phyloP scores from a whole-genome alignment of 2,329 filamentous ascomycete species.

The Ilyonectria sp. region DNA sequence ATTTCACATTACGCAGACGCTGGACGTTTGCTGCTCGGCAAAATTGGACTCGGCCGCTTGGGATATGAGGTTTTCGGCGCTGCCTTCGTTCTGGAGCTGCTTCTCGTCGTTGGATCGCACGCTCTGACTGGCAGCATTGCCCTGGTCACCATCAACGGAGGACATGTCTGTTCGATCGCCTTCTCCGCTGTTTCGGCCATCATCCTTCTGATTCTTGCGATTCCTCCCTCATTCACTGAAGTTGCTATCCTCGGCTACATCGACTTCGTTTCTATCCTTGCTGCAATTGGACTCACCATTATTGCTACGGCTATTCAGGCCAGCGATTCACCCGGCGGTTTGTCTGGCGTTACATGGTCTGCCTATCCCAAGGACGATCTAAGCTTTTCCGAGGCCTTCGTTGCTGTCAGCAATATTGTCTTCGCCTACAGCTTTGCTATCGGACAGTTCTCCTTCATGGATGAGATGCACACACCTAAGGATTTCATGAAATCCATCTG shows the following conservation, averaged over 20 bases:
- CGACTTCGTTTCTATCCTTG: constrained; percentile 32
- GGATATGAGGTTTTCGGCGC: constrained; percentile 17
- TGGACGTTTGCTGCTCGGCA: constrained; percentile 26
- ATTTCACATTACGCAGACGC: constrained; percentile 30
- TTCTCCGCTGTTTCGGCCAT: constrained; percentile 31
- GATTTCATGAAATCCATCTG: constrained; percentile 35
- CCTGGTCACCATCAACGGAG: constrained; percentile 31
- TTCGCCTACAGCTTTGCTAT: constrained; percentile 34
- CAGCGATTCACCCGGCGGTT: constrained; percentile 5
- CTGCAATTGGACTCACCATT: constrained; percentile 29
- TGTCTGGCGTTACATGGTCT: constrained; percentile 29
- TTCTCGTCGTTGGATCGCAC: constrained; percentile 31
- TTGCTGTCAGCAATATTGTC: constrained; percentile 34
- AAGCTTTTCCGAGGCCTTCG: constrained; percentile 29
- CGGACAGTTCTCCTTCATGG: constrained; percentile 34
- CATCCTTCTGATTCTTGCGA: constrained; percentile 31
- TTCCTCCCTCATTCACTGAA: constrained; percentile 30
- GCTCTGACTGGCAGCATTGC: constrained; percentile 31
- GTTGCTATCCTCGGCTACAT: constrained; percentile 30
- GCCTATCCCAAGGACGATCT: constrained; percentile 29
- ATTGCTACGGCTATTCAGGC: constrained; percentile 28
- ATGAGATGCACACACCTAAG: constrained; percentile 33
- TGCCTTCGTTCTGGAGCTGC: constrained; percentile 30
- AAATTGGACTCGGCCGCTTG: constrained; percentile 20
- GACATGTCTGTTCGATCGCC: constrained; percentile 30